Conservation (phyloP, 2,329 filamentous ascomycete species). For the Cladosporium velox region DNA sequence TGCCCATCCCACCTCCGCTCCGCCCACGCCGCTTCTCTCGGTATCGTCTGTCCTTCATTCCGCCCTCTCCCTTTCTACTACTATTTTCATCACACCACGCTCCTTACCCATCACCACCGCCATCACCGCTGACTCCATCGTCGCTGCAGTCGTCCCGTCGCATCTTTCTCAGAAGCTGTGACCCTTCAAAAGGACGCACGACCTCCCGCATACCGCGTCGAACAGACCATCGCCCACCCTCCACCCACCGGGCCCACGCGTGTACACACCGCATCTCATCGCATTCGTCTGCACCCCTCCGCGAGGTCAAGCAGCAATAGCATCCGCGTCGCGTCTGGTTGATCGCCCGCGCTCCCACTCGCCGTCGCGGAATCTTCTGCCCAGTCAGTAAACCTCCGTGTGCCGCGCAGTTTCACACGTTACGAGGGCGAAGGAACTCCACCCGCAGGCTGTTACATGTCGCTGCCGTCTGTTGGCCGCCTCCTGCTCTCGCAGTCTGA, state of each 20-base stretch:
- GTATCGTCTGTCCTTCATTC: conserved; percentile 5
- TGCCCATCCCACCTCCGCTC: not conserved
- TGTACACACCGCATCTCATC: conserved; percentile 18
- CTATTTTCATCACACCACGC: conserved; percentile 1
- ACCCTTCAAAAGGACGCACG: conserved; percentile 31
- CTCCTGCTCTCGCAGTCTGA: conserved; percentile 33
- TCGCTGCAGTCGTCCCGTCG: conserved; percentile 21
- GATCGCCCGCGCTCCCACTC: conserved; percentile 21
- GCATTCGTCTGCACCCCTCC: conserved; percentile 18
- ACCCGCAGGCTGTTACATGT: conserved; percentile 26
- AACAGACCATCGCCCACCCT: conserved; percentile 28
- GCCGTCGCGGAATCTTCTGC: conserved; percentile 30
- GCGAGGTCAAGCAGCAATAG: conserved; percentile 19
- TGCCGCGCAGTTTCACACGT: conserved; percentile 18
- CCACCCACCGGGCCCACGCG: conserved; percentile 25
- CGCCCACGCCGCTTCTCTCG: conserved; percentile 10
- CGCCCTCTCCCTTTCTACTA: not conserved
- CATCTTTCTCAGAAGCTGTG: conserved; percentile 25
- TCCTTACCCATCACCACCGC: conserved; percentile 13
- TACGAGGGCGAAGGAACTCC: conserved; percentile 14
- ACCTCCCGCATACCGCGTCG: conserved; percentile 30
- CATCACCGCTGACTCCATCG: conserved; percentile 16
- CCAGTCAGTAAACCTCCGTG: conserved; percentile 28
- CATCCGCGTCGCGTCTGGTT: conserved; percentile 28
- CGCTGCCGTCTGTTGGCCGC: conserved; percentile 36